These are phyloP conservation scores for Leccinum cinnamomeum DNA, from an alignment of 1,284 basidiomycete species.

Conservation along the genomic window DNA sequence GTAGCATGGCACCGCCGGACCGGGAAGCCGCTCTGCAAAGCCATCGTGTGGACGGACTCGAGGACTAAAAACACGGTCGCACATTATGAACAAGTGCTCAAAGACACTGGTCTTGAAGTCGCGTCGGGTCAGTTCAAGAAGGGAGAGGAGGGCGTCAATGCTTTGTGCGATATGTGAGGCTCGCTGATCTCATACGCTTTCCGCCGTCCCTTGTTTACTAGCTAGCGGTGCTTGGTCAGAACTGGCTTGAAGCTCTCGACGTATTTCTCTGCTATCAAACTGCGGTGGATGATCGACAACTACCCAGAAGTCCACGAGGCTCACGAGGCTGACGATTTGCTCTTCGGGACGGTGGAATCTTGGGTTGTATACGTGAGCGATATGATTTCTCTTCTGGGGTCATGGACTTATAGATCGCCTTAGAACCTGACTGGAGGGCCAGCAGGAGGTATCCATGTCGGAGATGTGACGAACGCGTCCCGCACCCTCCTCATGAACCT, in stretches of 20 bases:
- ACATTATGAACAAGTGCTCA: conserved; percentile 73
- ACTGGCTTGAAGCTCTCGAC: conserved; percentile 94
- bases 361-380: conserved; percentile 88
- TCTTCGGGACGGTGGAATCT: conserved; percentile 95
- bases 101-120: conserved; percentile 76
- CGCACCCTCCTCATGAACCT: conserved; percentile 93
- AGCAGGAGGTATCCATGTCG: conserved; percentile 75
- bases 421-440: conserved; percentile 85
- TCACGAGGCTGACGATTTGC: conserved; percentile 78
- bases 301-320: conserved; percentile 78
- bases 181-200: neutral
- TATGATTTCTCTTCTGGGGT: conserved; percentile 6
- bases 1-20: conserved; percentile 92
- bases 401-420: neutral
- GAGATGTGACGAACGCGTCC: conserved; percentile 96
- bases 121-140: conserved; percentile 63
- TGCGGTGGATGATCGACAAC: conserved; percentile 96
- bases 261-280: conserved; percentile 95
- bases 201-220: neutral
- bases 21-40: conserved; percentile 84
- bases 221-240: conserved; percentile 38
- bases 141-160: conserved; percentile 67
- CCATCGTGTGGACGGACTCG: conserved; percentile 97
- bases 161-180: conserved; percentile 68
- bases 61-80: conserved; percentile 85